These are phyloP conservation scores for Tarenaya hassleriana DNA, from an alignment of 345 rosid species.

Conservation along the genomic window DNA sequence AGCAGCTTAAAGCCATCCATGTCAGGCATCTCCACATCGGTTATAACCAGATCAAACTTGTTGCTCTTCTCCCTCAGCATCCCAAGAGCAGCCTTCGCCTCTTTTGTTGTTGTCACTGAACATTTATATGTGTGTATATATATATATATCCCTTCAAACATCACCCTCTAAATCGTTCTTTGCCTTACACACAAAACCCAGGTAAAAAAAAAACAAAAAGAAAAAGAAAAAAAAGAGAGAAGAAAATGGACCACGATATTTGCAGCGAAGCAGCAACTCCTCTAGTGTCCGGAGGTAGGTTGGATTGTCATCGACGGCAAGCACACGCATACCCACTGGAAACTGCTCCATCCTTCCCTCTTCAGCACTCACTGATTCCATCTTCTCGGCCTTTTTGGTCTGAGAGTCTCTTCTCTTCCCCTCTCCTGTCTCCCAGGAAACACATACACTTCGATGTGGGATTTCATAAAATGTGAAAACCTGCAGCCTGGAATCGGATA, in stretches of 20 bases:
- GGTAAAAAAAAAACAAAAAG: background rate
- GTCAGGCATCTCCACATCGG: constrained; percentile 91
- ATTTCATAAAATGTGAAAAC: background rate
- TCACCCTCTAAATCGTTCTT: background rate
- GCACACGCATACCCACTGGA: constrained; percentile 72
- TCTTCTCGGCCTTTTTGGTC: background rate
- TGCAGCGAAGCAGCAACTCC: constrained; percentile 63
- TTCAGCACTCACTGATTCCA: constrained; percentile 17
- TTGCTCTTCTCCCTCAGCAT: constrained; percentile 59
- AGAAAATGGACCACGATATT: constrained; percentile 51
- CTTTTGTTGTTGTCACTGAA: constrained; percentile 68
- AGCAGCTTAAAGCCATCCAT: constrained; percentile 84
- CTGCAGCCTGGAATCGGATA: constrained; percentile 12
- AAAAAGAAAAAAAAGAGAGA: background rate
- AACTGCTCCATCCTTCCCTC: constrained; percentile 38
- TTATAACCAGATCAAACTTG: constrained; percentile 64
- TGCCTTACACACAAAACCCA: background rate
- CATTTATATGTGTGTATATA: background rate
- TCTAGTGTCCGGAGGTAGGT: constrained; percentile 58
- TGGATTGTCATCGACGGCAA: constrained; percentile 80
- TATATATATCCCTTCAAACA: constrained; percentile 11
- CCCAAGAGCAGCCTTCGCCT: constrained; percentile 56
- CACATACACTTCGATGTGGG: constrained; percentile 15
- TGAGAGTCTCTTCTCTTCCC: constrained; percentile 11
- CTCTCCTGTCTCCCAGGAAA: background rate